Percentiles rank a stretch among this genome's conserved stretches.
phyloP scores from a whole-genome alignment of 192 early-diverging fungal species.

The Coemansia reversa region DNA sequence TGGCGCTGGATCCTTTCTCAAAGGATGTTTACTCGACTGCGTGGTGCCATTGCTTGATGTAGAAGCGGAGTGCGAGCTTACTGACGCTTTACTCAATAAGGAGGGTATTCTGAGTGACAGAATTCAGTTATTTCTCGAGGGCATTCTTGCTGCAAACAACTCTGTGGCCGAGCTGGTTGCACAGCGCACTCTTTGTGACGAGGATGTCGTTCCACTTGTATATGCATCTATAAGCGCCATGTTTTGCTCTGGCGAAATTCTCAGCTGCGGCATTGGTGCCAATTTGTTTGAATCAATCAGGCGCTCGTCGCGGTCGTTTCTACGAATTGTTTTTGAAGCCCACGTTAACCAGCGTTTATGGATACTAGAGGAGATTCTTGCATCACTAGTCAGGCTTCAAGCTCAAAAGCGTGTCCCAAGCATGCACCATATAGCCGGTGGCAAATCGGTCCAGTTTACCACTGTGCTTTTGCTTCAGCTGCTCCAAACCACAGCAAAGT shows the following conservation, averaged over 20 bases:
- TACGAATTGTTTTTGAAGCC: slow-evolving; percentile 39
- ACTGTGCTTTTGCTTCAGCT: slow-evolving; percentile 72
- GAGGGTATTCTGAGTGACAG: slow-evolving; percentile 6
- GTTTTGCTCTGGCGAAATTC: slow-evolving; percentile 35
- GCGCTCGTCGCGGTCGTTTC: slow-evolving; percentile 39
- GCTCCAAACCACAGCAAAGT: slow-evolving; percentile 53
- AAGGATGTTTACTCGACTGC: slow-evolving; percentile 38
- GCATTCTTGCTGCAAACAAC: slow-evolving; percentile 18
- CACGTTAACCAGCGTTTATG: slow-evolving; percentile 63
- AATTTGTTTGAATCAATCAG: slow-evolving; percentile 43
- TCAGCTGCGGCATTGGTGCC: slow-evolving; percentile 15
- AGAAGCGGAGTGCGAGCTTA: slow-evolving; percentile 17
- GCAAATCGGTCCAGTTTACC: slow-evolving; percentile 68
- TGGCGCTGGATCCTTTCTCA: slow-evolving; percentile 25
- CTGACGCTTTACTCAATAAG: slow-evolving; percentile 4
- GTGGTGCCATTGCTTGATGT: slow-evolving; percentile 37
- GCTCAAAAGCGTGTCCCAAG: slow-evolving; percentile 56
- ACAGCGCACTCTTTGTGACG: slow-evolving; percentile 26
- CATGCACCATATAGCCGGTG: slow-evolving; percentile 61
- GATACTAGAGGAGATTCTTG: slow-evolving; percentile 87
- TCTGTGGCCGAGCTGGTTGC: slow-evolving; percentile 20
- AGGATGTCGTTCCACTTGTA: slow-evolving; percentile 44
- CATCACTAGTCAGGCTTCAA: slow-evolving; percentile 68
- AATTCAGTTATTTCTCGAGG: slow-evolving; percentile 25
- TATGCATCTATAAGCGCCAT: slow-evolving; percentile 45